phyloP scores from a whole-genome alignment of 148 eudicot species.

The Rhododendron kiyosumense region DNA sequence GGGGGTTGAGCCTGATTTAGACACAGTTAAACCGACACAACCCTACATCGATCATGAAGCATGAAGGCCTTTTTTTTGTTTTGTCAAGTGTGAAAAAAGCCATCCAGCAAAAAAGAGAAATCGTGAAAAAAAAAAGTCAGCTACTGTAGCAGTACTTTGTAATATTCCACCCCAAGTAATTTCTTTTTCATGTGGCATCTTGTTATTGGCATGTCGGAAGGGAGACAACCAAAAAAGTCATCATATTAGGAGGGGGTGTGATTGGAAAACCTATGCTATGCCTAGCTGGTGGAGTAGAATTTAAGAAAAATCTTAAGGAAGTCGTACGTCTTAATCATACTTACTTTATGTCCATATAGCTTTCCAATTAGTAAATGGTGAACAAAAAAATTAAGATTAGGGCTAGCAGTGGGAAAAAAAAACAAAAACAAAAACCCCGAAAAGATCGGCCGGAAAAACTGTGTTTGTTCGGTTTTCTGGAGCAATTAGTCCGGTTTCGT shows the following conservation, averaged over 20 bases:
- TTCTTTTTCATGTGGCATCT: neutral
- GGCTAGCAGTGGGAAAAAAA: neutral
- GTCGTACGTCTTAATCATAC: neutral
- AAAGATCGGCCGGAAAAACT: neutral
- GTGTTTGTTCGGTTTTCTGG: neutral
- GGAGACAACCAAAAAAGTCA: neutral
- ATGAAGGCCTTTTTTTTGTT: conserved; percentile 1
- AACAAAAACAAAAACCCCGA: no score
- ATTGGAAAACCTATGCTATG: neutral
- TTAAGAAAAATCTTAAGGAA: neutral
- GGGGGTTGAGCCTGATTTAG: neutral
- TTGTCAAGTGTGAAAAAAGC: neutral
- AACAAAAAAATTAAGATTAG: neutral
- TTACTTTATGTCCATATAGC: neutral
- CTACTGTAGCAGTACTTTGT: neutral
- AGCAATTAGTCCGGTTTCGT: neutral
- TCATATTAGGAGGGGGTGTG: neutral
- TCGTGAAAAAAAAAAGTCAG: conserved; percentile 1
- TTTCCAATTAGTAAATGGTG: neutral
- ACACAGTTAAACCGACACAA: conserved; percentile 14
- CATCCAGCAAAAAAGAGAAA: neutral
- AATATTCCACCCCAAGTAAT: neutral
- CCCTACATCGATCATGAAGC: neutral
- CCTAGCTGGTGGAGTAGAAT: neutral
- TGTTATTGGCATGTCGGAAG: neutral